Conservation (phyloP, 148 eudicot genomes). For the Rhododendron simsii region DNA sequence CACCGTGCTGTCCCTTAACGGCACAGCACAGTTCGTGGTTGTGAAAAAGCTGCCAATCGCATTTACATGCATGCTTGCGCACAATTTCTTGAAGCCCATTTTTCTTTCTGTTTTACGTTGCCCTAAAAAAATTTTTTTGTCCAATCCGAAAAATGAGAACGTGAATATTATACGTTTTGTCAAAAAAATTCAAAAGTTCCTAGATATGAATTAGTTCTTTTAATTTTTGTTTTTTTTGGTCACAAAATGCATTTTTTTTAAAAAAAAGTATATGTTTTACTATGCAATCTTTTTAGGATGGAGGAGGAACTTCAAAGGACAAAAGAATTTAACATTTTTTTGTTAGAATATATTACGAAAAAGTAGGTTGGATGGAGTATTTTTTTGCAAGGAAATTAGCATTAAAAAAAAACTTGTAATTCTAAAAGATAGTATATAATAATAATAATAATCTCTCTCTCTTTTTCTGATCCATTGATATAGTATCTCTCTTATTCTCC, state of each 20-base stretch:
- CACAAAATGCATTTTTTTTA: too few species aligned
- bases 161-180: background rate
- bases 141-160: background rate
- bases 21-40: background rate
- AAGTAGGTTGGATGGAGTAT: background rate
- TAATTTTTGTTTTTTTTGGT: too few species aligned
- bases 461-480: too few species aligned
- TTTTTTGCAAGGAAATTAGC: background rate
- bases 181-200: too few species aligned
- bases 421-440: background rate
- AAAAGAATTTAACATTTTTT: too few species aligned
- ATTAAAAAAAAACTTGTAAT: background rate
- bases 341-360: too few species aligned
- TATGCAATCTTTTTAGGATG: too few species aligned
- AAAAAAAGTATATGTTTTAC: too few species aligned
- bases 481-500: background rate
- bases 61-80: background rate
- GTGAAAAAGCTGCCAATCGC: background rate
- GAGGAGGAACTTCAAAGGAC: too few species aligned
- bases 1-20: too few species aligned
- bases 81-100: background rate
- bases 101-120: background rate
- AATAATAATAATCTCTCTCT: too few species aligned
- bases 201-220: too few species aligned
- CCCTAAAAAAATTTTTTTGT: background rate